A percentile compares a stretch with the other conserved stretches of the same genome.
These are phyloP conservation scores for Cercophora newfieldiana DNA, from an alignment of 495 filamentous ascomycete genomes.

Conservation along the genomic window DNA sequence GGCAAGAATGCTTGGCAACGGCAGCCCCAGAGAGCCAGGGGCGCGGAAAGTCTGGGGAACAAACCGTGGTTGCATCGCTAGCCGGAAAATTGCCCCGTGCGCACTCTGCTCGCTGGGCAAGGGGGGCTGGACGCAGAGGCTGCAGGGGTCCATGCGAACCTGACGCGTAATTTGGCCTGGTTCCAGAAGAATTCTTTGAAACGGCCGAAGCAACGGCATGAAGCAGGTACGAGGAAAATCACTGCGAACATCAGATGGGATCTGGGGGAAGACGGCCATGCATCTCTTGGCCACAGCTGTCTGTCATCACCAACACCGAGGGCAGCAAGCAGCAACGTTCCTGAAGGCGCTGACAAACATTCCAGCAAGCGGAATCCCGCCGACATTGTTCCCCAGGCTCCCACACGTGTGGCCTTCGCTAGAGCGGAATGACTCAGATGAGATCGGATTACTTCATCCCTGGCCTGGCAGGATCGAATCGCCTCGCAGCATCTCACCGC, in stretches of 20 bases:
- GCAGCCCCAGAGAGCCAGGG: constrained; percentile 33
- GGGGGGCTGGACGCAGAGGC: constrained; percentile 11
- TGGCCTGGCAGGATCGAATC: neutral
- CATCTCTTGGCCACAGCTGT: too few relatives aligned
- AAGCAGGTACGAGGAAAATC: constrained; percentile 20
- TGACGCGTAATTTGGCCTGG: constrained; percentile 19
- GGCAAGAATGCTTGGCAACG: constrained; percentile 17
- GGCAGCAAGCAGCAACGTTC: neutral
- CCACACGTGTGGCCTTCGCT: neutral
- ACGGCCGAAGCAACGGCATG: constrained; percentile 30
- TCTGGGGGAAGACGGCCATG: neutral
- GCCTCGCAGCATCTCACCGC: constrained; percentile 18
- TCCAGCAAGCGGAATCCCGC: neutral
- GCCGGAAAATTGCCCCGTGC: constrained; percentile 34
- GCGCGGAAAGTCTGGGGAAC: constrained; percentile 40
- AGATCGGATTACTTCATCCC: constrained; percentile 8
- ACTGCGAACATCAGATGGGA: constrained; percentile 14
- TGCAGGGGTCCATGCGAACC: constrained; percentile 13
- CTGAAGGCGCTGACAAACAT: neutral
- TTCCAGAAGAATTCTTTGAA: constrained; percentile 39
- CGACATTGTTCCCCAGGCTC: constrained; percentile 9
- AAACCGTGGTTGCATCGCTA: constrained; percentile 26
- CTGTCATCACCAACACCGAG: too few relatives aligned
- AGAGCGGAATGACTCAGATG: constrained; percentile 11
- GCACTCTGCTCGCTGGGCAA: constrained; percentile 10